phyloP scores from a whole-genome alignment of 2,329 filamentous ascomycete species.

The Dichotomopilus funicola region DNA sequence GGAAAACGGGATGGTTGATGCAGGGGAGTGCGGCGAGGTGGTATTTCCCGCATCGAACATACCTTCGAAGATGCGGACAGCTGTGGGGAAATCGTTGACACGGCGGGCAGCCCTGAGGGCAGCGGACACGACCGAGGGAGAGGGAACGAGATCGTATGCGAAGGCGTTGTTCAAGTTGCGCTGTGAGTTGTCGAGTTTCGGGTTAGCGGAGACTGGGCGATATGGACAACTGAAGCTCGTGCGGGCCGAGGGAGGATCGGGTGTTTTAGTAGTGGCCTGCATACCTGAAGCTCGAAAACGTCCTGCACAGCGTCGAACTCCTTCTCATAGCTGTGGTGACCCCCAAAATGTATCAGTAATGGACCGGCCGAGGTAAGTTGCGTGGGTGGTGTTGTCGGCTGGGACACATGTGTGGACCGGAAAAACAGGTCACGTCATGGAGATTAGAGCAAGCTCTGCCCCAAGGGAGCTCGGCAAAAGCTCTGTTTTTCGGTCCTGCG shows the following conservation, averaged over 20 bases:
- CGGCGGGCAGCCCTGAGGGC: slow-evolving; percentile 89
- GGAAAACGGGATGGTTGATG: not conserved
- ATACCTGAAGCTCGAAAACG: slow-evolving; percentile 98
- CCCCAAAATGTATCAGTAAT: slow-evolving; percentile 33
- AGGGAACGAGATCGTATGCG: slow-evolving; percentile 98
- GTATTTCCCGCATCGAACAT: slow-evolving; percentile 32
- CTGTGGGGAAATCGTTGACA: slow-evolving; percentile 98
- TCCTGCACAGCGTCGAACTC: slow-evolving; percentile 97
- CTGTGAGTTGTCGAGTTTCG: slow-evolving; percentile 29
- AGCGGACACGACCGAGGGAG: slow-evolving; percentile 80
- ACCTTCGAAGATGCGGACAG: slow-evolving; percentile 98
- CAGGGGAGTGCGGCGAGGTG: not conserved
- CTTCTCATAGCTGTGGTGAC: slow-evolving; percentile 81
- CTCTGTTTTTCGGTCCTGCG: slow-evolving; percentile 6
- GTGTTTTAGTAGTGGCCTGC: slow-evolving; percentile 21
- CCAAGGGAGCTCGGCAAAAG: slow-evolving; percentile 14
- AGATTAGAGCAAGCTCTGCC: not conserved
- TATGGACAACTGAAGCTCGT: too few species aligned
- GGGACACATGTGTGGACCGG: not conserved
- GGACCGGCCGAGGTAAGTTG: slow-evolving; percentile 15
- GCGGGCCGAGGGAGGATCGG: not conserved
- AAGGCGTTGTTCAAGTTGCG: slow-evolving; percentile 99
- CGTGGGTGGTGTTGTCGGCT: slow-evolving; percentile 1
- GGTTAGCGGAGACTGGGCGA: slow-evolving; percentile 12
- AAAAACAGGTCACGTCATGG: slow-evolving; percentile 12